Evolutionary conservation across 169 alveolate species (phyloP), one percentile per base, ranked within the genome.

Genomic region (Plasmodium cynomolgi): DNA sequence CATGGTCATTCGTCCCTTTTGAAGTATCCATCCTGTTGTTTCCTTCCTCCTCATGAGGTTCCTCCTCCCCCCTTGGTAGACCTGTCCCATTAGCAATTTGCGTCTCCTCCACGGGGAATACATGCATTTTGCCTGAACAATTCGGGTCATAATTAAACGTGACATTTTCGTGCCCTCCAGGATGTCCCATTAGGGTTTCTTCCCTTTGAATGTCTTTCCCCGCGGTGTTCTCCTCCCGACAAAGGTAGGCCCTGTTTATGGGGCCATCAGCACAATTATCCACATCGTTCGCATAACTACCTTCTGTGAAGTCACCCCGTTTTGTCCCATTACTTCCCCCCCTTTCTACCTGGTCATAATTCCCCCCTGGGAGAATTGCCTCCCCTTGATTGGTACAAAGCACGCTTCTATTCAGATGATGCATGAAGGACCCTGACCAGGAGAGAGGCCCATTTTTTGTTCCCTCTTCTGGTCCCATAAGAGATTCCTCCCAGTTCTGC

Each of bases 401-500:
- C 1, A 39, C 92, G n/a, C 58, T 62, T 29, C 26, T 17, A 72
- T 91, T 91, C 33, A 91, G 58, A 58, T 91, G 73, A 8, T 62
- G 73, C 20, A 91, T 73, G 75, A 91, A 91, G 0, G 95, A 71
- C 5, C 81, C 33, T 15, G 92, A 81, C 17, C 50, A 81, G 77
- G 72, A 50, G 58, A 91, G 39, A n/a, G 71, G 26, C 3, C 7
- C 81, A 3, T 29, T 54, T 0, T 81, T 82, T 26, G 72, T 6
- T 50, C 81, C 20, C 37, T 34, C 37, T 17, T 34, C 44, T 79
- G 41, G 13, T 11, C 50, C 41, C 34, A 91, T 81, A 58, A 50
- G 54, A 7, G 95, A 91, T 81, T 91, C 86, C 1, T 83, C 72
- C 95, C 95, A 91, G 31, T 91, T 82, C 26, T 91, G 92, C 95